Percentiles rank a stretch among this genome's conserved stretches.
Evolutionary conservation across 1,284 basidiomycete species (phyloP).

Genomic region (Pterulicium gracile): DNA sequence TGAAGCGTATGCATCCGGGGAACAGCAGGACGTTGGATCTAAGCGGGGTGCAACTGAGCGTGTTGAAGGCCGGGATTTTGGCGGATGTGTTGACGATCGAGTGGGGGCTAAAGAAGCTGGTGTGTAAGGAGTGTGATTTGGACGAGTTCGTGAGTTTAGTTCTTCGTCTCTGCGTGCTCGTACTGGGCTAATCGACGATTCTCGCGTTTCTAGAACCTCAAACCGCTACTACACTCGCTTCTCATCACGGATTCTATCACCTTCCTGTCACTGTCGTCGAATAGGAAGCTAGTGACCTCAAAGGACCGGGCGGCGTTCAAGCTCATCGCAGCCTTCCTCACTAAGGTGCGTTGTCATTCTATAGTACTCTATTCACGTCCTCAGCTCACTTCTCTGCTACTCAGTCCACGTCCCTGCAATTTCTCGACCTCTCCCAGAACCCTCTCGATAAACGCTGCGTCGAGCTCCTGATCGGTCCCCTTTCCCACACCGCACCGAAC

Average conservation of each 20-base stretch:
- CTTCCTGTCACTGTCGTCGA: slow-evolving; percentile 81
- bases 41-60: slow-evolving; percentile 65
- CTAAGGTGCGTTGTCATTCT: slow-evolving; percentile 37
- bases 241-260: slow-evolving; percentile 78
- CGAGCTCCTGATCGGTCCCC: slow-evolving; percentile 71
- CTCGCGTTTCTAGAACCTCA: slow-evolving; percentile 59
- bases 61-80: slow-evolving; percentile 64
- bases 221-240: slow-evolving; percentile 85
- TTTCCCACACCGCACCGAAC: slow-evolving; percentile 18
- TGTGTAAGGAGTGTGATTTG: slow-evolving; percentile 72
- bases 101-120: slow-evolving; percentile 78
- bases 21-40: slow-evolving; percentile 65
- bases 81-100: slow-evolving; percentile 86
- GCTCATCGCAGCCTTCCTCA: slow-evolving; percentile 71
- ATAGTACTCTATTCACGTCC: no score
- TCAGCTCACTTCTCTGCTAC: slow-evolving; percentile 22
- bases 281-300: slow-evolving; percentile 64
- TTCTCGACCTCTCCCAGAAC: slow-evolving; percentile 86
- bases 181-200: slow-evolving; percentile 8
- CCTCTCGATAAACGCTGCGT: slow-evolving; percentile 74
- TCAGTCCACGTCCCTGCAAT: slow-evolving; percentile 74
- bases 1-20: slow-evolving; percentile 56
- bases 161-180: slow-evolving; percentile 4
- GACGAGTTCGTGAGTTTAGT: slow-evolving; percentile 57
- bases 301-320: slow-evolving; percentile 53